A percentile compares a stretch with the other conserved stretches of the same genome.
Evolutionary conservation across 495 filamentous ascomycete genomes (phyloP).

Genomic region (Podospora fimiseda): DNA sequence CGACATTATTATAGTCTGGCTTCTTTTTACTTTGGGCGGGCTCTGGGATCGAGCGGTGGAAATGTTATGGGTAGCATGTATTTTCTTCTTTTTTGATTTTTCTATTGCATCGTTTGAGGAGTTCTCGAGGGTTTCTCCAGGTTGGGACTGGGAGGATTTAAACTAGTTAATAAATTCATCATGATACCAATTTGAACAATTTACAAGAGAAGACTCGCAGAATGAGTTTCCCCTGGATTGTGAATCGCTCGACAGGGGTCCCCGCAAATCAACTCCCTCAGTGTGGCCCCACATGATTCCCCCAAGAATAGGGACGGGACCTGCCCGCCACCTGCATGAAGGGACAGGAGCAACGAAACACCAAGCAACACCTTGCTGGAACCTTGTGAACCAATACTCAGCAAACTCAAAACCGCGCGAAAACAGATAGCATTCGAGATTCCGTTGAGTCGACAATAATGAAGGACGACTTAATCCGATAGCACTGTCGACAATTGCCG

Average conservation of each 20-base stretch:
- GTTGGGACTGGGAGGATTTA: no score
- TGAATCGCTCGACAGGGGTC: slow-evolving; percentile 1
- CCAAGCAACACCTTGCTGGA: not conserved
- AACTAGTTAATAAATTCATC: no score
- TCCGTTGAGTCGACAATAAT: slow-evolving; percentile 7
- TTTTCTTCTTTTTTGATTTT: no score
- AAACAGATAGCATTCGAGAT: slow-evolving; percentile 1
- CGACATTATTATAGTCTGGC: not conserved
- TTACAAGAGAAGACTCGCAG: no score
- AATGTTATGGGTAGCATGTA: no score
- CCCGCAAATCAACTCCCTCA: not conserved
- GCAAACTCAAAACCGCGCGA: not conserved
- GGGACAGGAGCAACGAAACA: not conserved
- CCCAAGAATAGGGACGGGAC: not conserved
- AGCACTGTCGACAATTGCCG: slow-evolving; percentile 4
- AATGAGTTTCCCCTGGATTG: not conserved
- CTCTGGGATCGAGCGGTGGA: no score
- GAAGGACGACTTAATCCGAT: slow-evolving; percentile 16
- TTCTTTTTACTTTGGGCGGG: no score
- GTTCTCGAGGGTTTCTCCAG: no score
- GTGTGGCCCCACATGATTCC: not conserved
- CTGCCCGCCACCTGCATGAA: not conserved
- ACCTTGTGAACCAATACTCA: not conserved
- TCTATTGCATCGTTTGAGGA: no score
- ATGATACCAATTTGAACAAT: no score